Conservation (phyloP, 306 rosid species). For the Oemleria cerasiformis region DNA sequence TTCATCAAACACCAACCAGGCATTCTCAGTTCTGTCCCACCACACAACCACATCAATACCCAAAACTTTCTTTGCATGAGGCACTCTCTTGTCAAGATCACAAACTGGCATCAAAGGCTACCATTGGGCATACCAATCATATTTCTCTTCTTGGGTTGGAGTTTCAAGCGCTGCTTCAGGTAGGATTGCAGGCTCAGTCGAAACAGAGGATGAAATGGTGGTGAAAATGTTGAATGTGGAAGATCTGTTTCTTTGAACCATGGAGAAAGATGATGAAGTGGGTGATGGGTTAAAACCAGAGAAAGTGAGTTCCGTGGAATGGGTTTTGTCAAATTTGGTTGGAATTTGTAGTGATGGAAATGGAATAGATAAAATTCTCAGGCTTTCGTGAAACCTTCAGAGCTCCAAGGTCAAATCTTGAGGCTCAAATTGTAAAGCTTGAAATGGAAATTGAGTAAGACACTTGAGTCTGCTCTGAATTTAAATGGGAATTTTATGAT, state of each 20-base stretch:
- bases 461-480: neutral
- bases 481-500: no score
- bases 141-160: constrained; percentile 34
- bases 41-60: constrained; percentile 92
- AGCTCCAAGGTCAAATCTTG: constrained; percentile 4
- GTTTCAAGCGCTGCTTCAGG: constrained; percentile 31
- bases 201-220: constrained; percentile 47
- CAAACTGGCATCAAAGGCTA: constrained; percentile 84
- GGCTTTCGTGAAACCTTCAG: constrained; percentile 28
- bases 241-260: constrained; percentile 3
- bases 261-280: constrained; percentile 23
- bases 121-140: constrained; percentile 89
- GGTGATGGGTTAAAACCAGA: constrained; percentile 11
- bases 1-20: no score
- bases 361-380: constrained; percentile 31
- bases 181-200: constrained; percentile 40
- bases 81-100: constrained; percentile 74
- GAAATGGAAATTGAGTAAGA: neutral
- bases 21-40: constrained; percentile 84
- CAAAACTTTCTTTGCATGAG: constrained; percentile 73
- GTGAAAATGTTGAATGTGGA: constrained; percentile 44
- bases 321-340: constrained; percentile 21
- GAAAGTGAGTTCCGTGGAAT: constrained; percentile 29
- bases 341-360: constrained; percentile 37
- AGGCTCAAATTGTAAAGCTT: neutral